These are phyloP conservation scores for Oxytropis ochrocephala DNA, from an alignment of 306 rosid genomes.

Conservation along the genomic window DNA sequence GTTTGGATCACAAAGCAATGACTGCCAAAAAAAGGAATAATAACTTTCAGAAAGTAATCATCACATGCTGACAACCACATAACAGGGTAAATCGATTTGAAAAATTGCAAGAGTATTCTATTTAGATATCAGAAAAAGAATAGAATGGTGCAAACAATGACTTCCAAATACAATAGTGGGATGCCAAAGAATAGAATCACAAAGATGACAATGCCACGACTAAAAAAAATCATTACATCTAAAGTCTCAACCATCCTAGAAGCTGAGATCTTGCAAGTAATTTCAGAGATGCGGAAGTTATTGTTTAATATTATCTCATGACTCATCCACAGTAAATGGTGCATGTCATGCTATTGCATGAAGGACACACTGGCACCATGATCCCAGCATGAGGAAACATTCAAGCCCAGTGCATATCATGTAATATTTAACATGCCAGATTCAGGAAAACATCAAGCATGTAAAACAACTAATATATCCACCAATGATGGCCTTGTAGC, in stretches of 20 bases:
- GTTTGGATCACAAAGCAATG: slow-evolving; percentile 91
- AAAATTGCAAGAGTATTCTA: background rate
- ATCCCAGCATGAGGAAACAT: background rate
- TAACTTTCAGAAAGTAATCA: background rate
- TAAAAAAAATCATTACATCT: background rate
- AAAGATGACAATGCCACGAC: background rate
- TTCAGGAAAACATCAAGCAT: background rate
- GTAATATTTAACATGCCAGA: background rate
- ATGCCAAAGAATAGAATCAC: background rate
- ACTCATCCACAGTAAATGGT: background rate
- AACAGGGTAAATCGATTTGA: background rate
- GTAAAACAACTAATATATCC: background rate
- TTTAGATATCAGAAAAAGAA: background rate
- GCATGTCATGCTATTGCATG: background rate
- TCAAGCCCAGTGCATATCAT: background rate
- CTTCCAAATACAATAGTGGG: background rate
- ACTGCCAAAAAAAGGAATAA: slow-evolving; percentile 43
- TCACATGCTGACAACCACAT: background rate
- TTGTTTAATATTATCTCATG: background rate
- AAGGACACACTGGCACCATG: background rate
- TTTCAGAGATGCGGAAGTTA: background rate
- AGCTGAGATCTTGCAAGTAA: background rate
- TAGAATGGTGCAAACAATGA: too few species aligned
- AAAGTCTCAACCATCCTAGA: background rate
- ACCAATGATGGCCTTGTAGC: background rate